phyloP scores from a whole-genome alignment of 2,329 filamentous ascomycete species.

The Acephala macrosclerotiorum region DNA sequence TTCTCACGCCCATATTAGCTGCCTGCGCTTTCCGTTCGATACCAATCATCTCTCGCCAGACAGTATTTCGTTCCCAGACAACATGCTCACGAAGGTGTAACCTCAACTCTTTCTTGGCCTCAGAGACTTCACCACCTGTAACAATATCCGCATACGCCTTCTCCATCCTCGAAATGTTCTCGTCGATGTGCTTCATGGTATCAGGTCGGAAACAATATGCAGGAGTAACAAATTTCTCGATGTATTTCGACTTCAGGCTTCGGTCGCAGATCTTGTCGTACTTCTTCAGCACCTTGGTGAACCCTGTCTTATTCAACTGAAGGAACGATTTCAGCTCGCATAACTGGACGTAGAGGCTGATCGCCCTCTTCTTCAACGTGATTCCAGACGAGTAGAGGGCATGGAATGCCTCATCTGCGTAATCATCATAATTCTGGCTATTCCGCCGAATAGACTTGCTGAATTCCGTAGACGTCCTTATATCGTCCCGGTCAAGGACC shows the following conservation, averaged over 20 bases:
- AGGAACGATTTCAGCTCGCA: slow-evolving; percentile 96
- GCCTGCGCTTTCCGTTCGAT: slow-evolving; percentile 96
- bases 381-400: slow-evolving; percentile 76
- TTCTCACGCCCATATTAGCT: slow-evolving; percentile 81
- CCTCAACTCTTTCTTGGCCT: slow-evolving; percentile 85
- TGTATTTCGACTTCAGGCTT: slow-evolving; percentile 78
- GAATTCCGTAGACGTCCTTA: slow-evolving; percentile 69
- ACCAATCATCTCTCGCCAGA: slow-evolving; percentile 98
- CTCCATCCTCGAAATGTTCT: slow-evolving; percentile 78
- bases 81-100: slow-evolving; percentile 95
- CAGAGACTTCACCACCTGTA: slow-evolving; percentile 77
- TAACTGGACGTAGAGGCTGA: slow-evolving; percentile 87
- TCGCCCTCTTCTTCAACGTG: slow-evolving; percentile 90
- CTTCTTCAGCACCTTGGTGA: slow-evolving; percentile 96
- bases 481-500: slow-evolving; percentile 51
- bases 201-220: slow-evolving; percentile 82
- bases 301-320: slow-evolving; percentile 95
- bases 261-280: slow-evolving; percentile 96
- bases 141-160: slow-evolving; percentile 81
- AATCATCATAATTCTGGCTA: slow-evolving; percentile 78
- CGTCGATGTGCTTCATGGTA: slow-evolving; percentile 75
- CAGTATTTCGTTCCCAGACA: slow-evolving; percentile 98
- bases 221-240: slow-evolving; percentile 74
- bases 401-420: slow-evolving; percentile 75
- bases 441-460: slow-evolving; percentile 63